These are phyloP conservation scores for Vitis rupestris DNA, from an alignment of 164 flowering plant genomes.

Conservation along the genomic window DNA sequence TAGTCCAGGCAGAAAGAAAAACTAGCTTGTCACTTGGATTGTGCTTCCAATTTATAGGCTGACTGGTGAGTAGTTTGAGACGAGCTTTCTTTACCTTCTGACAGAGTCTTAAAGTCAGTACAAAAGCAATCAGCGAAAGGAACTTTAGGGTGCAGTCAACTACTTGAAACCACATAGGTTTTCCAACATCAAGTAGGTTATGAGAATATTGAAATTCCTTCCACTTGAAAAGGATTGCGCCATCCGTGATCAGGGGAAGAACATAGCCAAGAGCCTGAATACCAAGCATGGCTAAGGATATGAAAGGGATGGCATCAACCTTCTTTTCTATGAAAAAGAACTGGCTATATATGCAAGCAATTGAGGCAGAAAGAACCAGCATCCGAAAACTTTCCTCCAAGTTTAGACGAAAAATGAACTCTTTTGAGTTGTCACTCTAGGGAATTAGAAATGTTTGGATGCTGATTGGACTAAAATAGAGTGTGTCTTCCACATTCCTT, in stretches of 20 bases:
- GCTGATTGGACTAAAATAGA: constrained; percentile 12
- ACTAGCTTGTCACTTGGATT: constrained; percentile 2
- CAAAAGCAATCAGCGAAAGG: not conserved
- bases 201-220: not conserved
- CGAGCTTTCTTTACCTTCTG: constrained; percentile 4
- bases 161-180: not conserved
- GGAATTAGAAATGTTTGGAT: constrained; percentile 6
- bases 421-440: not conserved
- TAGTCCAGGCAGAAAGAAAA: not conserved
- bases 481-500: constrained; percentile 11
- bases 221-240: not conserved
- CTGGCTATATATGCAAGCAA: constrained; percentile 4
- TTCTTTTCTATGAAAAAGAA: constrained; percentile 1
- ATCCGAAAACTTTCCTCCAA: constrained; percentile 15
- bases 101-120: constrained; percentile 2
- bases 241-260: not conserved
- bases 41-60: too few relatives aligned
- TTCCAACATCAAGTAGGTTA: too few relatives aligned
- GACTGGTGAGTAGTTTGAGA: not conserved
- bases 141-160: not conserved
- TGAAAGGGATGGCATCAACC: not conserved
- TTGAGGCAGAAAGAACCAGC: constrained; percentile 3
- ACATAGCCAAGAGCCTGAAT: constrained; percentile 2
- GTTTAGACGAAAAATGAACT: not conserved
- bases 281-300: constrained; percentile 18